Evolutionary conservation across 169 alveolate species (phyloP).

Genomic region (Cryptosporidium meleagridis): DNA sequence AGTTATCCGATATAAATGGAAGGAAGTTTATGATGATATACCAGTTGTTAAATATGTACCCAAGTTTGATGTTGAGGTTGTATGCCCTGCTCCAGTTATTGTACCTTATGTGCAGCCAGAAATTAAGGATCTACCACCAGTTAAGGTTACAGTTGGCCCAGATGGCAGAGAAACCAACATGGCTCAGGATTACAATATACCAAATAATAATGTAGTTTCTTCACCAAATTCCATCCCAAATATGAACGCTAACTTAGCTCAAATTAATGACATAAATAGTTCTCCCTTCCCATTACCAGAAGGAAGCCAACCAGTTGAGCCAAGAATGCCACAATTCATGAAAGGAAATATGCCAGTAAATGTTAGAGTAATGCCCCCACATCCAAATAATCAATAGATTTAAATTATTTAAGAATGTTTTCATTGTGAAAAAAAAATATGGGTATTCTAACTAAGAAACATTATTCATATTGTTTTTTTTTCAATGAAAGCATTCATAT

Average conservation of each 20-base stretch:
- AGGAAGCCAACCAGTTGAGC: slow-evolving; percentile 73
- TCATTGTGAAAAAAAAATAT: background rate
- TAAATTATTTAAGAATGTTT: background rate
- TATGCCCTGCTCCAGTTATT: slow-evolving; percentile 88
- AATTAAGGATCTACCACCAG: slow-evolving; percentile 86
- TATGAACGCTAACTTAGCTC: slow-evolving; percentile 30
- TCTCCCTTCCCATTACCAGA: slow-evolving; percentile 75
- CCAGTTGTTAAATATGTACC: slow-evolving; percentile 88
- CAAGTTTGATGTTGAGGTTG: slow-evolving; percentile 87
- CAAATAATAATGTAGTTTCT: slow-evolving; percentile 7
- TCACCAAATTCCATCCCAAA: slow-evolving; percentile 33
- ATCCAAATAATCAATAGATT: slow-evolving; percentile 38
- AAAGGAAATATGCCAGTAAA: slow-evolving; percentile 64
- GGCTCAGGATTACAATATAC: slow-evolving; percentile 57
- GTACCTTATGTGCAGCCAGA: slow-evolving; percentile 87
- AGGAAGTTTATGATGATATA: slow-evolving; percentile 86
- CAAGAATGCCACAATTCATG: slow-evolving; percentile 70
- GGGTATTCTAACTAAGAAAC: background rate
- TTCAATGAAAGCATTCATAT: background rate
- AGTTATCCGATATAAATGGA: slow-evolving; percentile 87
- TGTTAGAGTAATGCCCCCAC: slow-evolving; percentile 74
- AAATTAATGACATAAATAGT: slow-evolving; percentile 33
- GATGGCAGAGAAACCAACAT: slow-evolving; percentile 73
- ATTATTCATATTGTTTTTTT: background rate
- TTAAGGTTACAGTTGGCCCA: slow-evolving; percentile 80